Evolutionary conservation across 257 asterid genomes (phyloP), one percentile per base, ranked within the genome.

Genomic region (Jaltomata sinuosa): DNA sequence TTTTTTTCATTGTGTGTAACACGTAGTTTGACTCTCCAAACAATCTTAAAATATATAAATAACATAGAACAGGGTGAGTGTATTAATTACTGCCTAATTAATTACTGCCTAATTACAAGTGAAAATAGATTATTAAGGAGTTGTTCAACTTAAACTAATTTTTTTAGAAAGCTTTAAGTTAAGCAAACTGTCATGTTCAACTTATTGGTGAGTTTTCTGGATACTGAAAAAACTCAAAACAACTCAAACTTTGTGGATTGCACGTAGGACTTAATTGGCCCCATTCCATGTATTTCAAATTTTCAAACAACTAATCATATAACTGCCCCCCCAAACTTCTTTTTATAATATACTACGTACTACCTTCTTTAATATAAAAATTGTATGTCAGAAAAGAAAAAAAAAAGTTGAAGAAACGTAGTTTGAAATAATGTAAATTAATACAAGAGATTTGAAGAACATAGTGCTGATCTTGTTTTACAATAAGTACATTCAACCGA

Each of bases 201-300:
- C 32, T 38, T 71, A 38, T 71, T 71, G 54, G 54, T 71, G 79
- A 71, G 54, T 38, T 71, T n/a, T 69, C 11, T 40, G 50, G 34
- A 38, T n/a, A n/a, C 54, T 71, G 79, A 38, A 40, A 69, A 27
- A 62, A 69, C 5, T 68, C 27, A 34, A 19, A 34, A 68, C 50
- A 68, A 36, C 79, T 69, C 79, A 71, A 69, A 71, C 54, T 71
- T 40, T 71, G 29, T 77, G 81, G 81, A 49, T 29, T 49, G 81
- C 81, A 77, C 81, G 81, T 77, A 77, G n/a, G 21, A 71, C 54
- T 36, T 68, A 25, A 47, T 74, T 16, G 62, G 81, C 81, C 81
- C 81, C 81, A 27, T 27, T 49, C 81, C 81, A 77, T 16, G 45
- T 49, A 77, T 77, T 49, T 27, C 42, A 29, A n/a, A 45, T 27